Base-by-base conservation (phyloP, 139 green algal species). In the Limnomonas spitsbergensis region DNA sequence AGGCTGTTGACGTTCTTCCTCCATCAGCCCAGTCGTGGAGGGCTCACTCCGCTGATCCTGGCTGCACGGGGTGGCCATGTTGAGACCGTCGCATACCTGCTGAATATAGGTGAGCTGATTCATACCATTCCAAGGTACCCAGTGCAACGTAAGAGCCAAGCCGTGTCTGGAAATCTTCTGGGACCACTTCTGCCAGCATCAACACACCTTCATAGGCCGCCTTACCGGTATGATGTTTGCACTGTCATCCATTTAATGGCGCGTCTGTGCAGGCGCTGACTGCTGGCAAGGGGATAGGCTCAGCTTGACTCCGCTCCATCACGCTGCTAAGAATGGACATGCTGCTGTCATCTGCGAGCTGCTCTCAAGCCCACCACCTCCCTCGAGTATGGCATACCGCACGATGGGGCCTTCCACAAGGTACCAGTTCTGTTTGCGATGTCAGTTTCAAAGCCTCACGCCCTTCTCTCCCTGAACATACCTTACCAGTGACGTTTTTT, bases 241-340 rank as follows among this genome's bases (percentile, higher is more conserved):
- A n/a, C n/a, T n/a, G n/a, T n/a, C n/a, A n/a, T n/a, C n/a, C n/a
- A n/a, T n/a, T n/a, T n/a, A n/a, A n/a, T n/a, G n/a, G n/a, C n/a
- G n/a, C n/a, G n/a, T n/a, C n/a, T n/a, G 9, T 40, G 0, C 53
- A 82, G 78, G 78, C 40, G 78, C 78, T 0, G 78, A 83, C 56
- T 66, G 53, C 72, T 83, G 78, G 78, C 35, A 70, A 39, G 72
- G 31, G 2, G 78, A 83, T 40, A 2, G 70, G 1, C 34, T 70
- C n/a, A 71, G 78, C 1, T 38, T 31, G 29, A 79, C 67, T 38
- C 3, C 78, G 7, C n/a, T 42, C 6, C 78, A 83, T 39, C 37
- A 76, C 3, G 78, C 78, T 0, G 78, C 72, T 27, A 75, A 29
- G 37, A 6, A 29, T 34, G 71, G 54, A 53, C 4, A 34, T 29